Evolutionary conservation across 495 filamentous ascomycete genomes (phyloP).

Genomic region (Sordaria brevicollis): DNA sequence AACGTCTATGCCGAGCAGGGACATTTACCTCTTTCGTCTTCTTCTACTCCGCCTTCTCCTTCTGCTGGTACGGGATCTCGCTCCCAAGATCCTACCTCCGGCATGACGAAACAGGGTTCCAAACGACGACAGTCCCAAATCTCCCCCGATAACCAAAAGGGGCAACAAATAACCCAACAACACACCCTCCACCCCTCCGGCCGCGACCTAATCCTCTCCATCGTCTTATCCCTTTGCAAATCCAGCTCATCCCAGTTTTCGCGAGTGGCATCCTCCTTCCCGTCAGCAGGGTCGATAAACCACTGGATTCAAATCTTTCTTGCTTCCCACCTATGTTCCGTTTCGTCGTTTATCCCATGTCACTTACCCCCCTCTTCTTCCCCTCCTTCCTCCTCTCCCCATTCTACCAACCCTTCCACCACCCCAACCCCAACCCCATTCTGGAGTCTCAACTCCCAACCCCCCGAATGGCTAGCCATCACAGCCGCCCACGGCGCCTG

Average conservation of each 20-base stretch:
- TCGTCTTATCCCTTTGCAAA: slow-evolving; percentile 44
- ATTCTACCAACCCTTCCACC: background rate
- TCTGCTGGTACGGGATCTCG: no score
- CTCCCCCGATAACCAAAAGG: no score
- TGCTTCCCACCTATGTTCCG: slow-evolving; percentile 34
- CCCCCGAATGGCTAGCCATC: slow-evolving; percentile 46
- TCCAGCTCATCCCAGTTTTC: slow-evolving; percentile 26
- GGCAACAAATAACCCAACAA: background rate
- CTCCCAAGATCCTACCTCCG: no score
- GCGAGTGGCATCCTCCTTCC: slow-evolving; percentile 49
- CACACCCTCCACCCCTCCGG: slow-evolving; percentile 36
- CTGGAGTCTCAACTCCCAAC: slow-evolving; percentile 38
- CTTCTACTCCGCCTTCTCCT: background rate
- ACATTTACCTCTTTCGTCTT: slow-evolving; percentile 40
- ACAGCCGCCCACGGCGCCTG: slow-evolving; percentile 48
- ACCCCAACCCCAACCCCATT: background rate
- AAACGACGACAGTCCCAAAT: no score
- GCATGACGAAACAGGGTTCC: no score
- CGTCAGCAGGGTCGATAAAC: slow-evolving; percentile 47
- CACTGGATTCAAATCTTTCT: slow-evolving; percentile 52
- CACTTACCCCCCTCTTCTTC: slow-evolving; percentile 20
- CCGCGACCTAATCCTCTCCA: slow-evolving; percentile 47
- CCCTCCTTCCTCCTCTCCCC: background rate
- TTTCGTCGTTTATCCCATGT: slow-evolving; percentile 48
- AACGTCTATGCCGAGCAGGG: slow-evolving; percentile 41